A percentile compares a stretch with the other conserved stretches of the same genome.
Evolutionary conservation across 139 green algal genomes (phyloP).

Genomic region (Raphidocelis subcapitata): DNA sequence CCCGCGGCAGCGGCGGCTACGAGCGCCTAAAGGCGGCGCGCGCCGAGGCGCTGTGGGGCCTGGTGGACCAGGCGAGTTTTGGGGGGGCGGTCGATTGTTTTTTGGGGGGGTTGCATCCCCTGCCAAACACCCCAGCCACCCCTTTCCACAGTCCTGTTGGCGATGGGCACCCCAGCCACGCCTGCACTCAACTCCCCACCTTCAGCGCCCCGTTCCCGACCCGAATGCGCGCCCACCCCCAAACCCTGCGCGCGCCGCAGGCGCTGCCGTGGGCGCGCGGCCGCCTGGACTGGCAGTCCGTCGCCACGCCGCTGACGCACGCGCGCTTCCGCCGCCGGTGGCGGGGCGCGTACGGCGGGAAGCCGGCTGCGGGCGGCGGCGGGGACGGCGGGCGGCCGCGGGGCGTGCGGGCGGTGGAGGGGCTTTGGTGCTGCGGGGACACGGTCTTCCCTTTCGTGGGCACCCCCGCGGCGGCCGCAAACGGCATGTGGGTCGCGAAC

Average conservation of each 20-base stretch:
- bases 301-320: slow-evolving; percentile 67
- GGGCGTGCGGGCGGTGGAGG: slow-evolving; percentile 17
- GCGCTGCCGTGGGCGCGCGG: slow-evolving; percentile 35
- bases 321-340: slow-evolving; percentile 56
- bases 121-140: neutral
- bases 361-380: neutral
- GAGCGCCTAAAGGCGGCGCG: slow-evolving; percentile 52
- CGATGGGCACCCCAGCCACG: neutral
- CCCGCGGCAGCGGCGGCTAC: slow-evolving; percentile 46
- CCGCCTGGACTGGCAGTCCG: slow-evolving; percentile 42
- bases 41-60: slow-evolving; percentile 51
- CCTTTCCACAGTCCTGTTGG: neutral
- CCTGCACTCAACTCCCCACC: neutral
- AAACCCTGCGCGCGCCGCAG: no score
- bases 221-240: no score
- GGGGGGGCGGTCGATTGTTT: no score
- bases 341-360: slow-evolving; percentile 51
- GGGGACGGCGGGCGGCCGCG: slow-evolving; percentile 10
- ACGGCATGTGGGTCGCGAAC: slow-evolving; percentile 47
- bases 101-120: no score
- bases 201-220: no score
- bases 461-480: slow-evolving; percentile 44
- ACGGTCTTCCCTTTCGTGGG: slow-evolving; percentile 32
- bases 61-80: slow-evolving; percentile 43
- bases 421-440: slow-evolving; percentile 36